Conservation (phyloP, 108 stramenopile genomes). For the Chaetoceros tenuissimus region DNA sequence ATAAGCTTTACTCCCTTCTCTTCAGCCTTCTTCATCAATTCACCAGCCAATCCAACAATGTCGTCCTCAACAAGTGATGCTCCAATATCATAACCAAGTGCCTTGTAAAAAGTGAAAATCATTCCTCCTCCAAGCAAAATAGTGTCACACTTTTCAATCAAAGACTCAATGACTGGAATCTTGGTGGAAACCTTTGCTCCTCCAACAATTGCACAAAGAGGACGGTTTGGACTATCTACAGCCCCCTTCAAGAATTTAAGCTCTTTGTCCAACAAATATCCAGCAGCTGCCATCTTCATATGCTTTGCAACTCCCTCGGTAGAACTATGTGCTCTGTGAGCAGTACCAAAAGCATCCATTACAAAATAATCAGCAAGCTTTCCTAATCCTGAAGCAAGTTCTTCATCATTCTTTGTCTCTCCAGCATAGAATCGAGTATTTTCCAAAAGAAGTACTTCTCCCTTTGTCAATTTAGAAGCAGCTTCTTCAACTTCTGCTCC, state of each 20-base stretch:
- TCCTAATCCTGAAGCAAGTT: conserved; percentile 69
- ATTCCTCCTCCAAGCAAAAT: conserved; percentile 97
- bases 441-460: conserved; percentile 88
- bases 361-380: conserved; percentile 91
- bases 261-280: conserved; percentile 90
- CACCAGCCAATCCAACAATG: conserved; percentile 78
- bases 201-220: conserved; percentile 96
- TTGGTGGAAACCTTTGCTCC: conserved; percentile 99
- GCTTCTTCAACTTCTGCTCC: conserved; percentile 86
- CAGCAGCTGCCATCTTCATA: conserved; percentile 75
- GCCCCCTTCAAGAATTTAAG: conserved; percentile 95
- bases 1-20: conserved; percentile 92
- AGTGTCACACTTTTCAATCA: conserved; percentile 93
- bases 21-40: conserved; percentile 91
- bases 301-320: conserved; percentile 88
- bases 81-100: conserved; percentile 87
- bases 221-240: conserved; percentile 90
- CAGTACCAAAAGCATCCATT: conserved; percentile 99
- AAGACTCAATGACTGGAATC: conserved; percentile 94
- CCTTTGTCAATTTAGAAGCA: conserved; percentile 50
- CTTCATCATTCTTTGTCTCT: conserved; percentile 82
- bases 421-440: conserved; percentile 95
- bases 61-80: conserved; percentile 88
- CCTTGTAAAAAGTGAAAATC: conserved; percentile 99
- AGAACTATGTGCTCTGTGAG: conserved; percentile 96